Evolutionary conservation across 2,329 filamentous ascomycete genomes (phyloP), one percentile per base, ranked within the genome.

Genomic region (Aspergillaceae sp.): DNA sequence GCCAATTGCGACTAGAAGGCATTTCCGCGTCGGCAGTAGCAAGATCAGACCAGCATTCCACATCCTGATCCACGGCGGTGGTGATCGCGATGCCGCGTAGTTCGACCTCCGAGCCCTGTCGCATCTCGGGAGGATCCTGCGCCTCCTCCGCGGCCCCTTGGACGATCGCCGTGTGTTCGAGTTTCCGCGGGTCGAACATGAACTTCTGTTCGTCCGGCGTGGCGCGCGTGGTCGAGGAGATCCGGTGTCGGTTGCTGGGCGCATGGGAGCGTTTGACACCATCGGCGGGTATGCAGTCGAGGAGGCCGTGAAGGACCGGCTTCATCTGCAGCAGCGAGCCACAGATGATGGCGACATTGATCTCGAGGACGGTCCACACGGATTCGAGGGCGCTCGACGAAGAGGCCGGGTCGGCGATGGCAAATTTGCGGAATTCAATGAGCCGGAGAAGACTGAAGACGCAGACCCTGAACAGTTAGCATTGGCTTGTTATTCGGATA

Each of bases 321-420:
- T 44, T 50, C 29, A 48, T 33, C 35, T 48, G 41, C 8, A 45
- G 48, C 10, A 50, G 42, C 10, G 28, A 44, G 38, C 48, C 48
- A 30, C 41, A 44, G 38, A 50, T 50, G 33, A 50, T 48, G 36
- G 46, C 48, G 28, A 50, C 40, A 35, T 50, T 46, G 27, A 47
- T 40, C 33, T 50, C 48, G 30, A 49, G 44, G n/a, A 55, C 53
- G 10, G 44, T 56, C 41, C 51, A 57, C 33, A 51, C 51, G 30
- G 45, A 57, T 42, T 49, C 49, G 32, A 45, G 59, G 2, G 53
- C 57, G 7, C 54, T 63, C 2, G 57, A 52, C 5, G 48, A 19
- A 19, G 19, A 48, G 8, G 49, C 49, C 0, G 49, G 44, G 26
- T 51, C 49, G 9, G 44, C 43, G 4, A 44, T 41, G 29, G 42